Evolutionary conservation across 768 basidiomycete species (phyloP), one percentile per base, ranked within the genome.

Genomic region (Calocybe gangraenosa): DNA sequence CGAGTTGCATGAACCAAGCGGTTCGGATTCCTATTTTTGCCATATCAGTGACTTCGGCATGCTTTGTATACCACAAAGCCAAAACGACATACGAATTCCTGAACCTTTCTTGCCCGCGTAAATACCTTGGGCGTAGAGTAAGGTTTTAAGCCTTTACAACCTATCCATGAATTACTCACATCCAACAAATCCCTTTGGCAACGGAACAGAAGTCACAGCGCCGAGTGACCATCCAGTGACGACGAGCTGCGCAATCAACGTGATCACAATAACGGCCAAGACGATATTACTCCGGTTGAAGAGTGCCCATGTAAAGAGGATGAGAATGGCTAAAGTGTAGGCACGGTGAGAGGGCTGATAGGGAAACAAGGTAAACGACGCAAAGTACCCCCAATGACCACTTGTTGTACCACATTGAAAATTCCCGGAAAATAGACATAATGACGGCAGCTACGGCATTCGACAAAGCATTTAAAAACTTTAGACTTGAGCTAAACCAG

Each of bases 221-320:
- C 51, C 44, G 7, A 53, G 44, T n/a, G 51, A 52, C 51, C 51
- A 52, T 7, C 51, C 51, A 19, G 44, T 49, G 20, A 53, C 40
- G 19, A 45, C 44, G 19, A 53, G 30, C 28, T 53, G 51, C 7
- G 28, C 41, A n/a, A 42, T 10, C 23, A 48, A 33, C n/a, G 44
- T 40, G 6, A 23, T 18, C 3, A 22, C 11, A 13, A 41, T 37
- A 9, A 53, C 30, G 3, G 35, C 32, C 7, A 49, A 36, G 11
- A 49, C 19, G n/a, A 19, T 17, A 18, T 20, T 41, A 25, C 36
- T 44, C 6, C 47, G 42, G 40, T 45, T 48, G 42, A 45, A 52
- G 7, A 52, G 28, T 4, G 50, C 50, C 25, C 39, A 52, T 3
- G 46, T 52, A 39, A 48, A 52, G 4, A 52, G 41, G 9, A 48